A percentile compares a stretch with the other conserved stretches of the same genome.
Conservation (phyloP, 805 yeast species). For the Metschnikowia orientalis region DNA sequence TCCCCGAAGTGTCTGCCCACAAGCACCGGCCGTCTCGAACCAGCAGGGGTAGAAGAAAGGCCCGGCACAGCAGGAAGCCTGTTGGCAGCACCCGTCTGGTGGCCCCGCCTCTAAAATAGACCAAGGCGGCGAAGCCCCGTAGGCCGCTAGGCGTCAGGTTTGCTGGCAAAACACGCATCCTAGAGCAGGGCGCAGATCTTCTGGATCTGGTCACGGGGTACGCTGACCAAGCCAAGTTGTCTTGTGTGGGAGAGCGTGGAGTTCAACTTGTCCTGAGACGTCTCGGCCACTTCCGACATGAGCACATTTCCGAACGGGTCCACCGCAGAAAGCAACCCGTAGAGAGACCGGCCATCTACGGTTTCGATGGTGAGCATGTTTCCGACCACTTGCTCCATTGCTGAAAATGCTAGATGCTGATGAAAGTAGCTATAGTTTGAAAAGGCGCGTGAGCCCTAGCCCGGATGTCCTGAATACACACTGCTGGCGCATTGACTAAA, state of each 20-base stretch:
- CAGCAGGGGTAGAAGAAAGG: constrained; percentile 2
- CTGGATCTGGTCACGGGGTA: constrained; percentile 19
- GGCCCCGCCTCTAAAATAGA: too few species aligned
- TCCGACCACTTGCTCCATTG: constrained; percentile 28
- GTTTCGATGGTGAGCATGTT: constrained; percentile 24
- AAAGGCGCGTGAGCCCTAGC: too few species aligned
- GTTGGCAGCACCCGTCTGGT: too few species aligned
- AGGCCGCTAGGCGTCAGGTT: too few species aligned
- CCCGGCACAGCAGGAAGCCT: background rate
- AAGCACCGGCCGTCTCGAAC: too few species aligned
- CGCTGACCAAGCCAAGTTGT: constrained; percentile 26
- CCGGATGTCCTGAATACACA: too few species aligned
- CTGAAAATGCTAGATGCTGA: background rate
- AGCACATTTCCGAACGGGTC: constrained; percentile 43
- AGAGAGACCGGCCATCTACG: constrained; percentile 30
- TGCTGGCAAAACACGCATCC: too few species aligned
- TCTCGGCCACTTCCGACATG: constrained; percentile 33
- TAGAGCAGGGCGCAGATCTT: constrained; percentile 11
- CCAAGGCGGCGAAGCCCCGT: too few species aligned
- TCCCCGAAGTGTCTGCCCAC: too few species aligned
- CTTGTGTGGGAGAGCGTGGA: constrained; percentile 19
- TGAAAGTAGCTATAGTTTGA: too few species aligned
- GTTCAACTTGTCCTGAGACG: constrained; percentile 25
- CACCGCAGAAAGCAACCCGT: constrained; percentile 36
- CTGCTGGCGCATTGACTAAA: too few species aligned